These are phyloP conservation scores for Nicotiana attenuata DNA, from an alignment of 257 asterid genomes.

Conservation along the genomic window DNA sequence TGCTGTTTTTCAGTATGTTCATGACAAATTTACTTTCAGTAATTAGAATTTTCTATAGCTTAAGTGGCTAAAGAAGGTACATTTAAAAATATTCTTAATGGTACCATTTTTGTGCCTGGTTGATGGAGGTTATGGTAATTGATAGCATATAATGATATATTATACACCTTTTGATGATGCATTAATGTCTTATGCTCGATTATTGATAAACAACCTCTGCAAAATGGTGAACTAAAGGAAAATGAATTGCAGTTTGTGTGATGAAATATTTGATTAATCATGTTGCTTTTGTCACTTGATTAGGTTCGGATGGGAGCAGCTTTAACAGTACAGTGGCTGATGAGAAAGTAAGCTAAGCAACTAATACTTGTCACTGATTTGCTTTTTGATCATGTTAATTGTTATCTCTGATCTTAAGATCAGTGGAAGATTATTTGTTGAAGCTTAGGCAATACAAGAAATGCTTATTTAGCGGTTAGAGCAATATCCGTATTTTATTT, in stretches of 20 bases:
- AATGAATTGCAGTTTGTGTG: neutral
- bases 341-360: constrained; percentile 46
- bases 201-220: neutral
- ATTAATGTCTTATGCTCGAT: neutral
- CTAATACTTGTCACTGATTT: neutral
- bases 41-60: neutral
- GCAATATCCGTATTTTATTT: neutral
- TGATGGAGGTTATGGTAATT: neutral
- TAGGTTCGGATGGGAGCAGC: constrained; percentile 74
- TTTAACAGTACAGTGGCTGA: constrained; percentile 92
- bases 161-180: neutral
- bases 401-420: neutral
- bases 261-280: neutral
- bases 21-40: neutral
- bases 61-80: neutral
- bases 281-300: constrained; percentile 18
- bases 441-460: neutral
- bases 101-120: neutral
- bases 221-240: neutral
- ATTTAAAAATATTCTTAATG: neutral
- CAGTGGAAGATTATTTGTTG: neutral
- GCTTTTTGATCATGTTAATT: neutral
- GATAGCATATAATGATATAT: neutral
- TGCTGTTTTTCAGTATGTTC: neutral
- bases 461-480: neutral